Conservation (phyloP, 345 rosid species). For the Nephelium lappaceum region DNA sequence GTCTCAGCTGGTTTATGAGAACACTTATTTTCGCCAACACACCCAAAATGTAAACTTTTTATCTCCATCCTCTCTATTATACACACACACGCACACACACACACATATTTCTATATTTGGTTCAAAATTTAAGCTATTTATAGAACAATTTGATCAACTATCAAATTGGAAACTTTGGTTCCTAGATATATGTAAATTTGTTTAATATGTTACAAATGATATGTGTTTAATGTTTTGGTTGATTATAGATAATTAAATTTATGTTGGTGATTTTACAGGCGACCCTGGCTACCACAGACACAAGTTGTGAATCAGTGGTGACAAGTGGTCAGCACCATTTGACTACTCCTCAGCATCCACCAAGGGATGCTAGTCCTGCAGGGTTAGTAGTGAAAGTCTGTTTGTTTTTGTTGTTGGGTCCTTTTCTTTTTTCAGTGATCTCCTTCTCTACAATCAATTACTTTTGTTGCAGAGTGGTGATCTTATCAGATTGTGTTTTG, state of each 20-base stretch:
- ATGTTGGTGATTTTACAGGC: slow-evolving; percentile 36
- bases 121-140: background rate
- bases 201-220: too few relatives aligned
- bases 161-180: too few relatives aligned
- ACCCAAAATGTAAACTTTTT: slow-evolving; percentile 52
- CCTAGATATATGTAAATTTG: too few relatives aligned
- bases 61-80: background rate
- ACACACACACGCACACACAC: too few relatives aligned
- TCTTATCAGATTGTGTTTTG: slow-evolving; percentile 23
- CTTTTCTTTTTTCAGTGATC: slow-evolving; percentile 29
- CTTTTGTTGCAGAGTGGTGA: slow-evolving; percentile 19
- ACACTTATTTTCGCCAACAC: slow-evolving; percentile 71
- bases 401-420: slow-evolving; percentile 19
- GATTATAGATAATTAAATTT: slow-evolving; percentile 10
- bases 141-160: too few relatives aligned
- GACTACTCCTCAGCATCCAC: slow-evolving; percentile 78
- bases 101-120: too few relatives aligned
- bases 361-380: slow-evolving; percentile 88
- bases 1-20: slow-evolving; percentile 77
- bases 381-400: slow-evolving; percentile 59
- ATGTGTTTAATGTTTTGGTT: background rate
- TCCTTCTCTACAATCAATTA: slow-evolving; percentile 24
- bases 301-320: slow-evolving; percentile 79
- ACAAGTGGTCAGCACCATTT: slow-evolving; percentile 77
- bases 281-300: slow-evolving; percentile 62